A percentile compares a stretch with the other conserved stretches of the same genome.
phyloP scores from a whole-genome alignment of 2,329 filamentous ascomycete genomes.

The Dactylellina leptospora region DNA sequence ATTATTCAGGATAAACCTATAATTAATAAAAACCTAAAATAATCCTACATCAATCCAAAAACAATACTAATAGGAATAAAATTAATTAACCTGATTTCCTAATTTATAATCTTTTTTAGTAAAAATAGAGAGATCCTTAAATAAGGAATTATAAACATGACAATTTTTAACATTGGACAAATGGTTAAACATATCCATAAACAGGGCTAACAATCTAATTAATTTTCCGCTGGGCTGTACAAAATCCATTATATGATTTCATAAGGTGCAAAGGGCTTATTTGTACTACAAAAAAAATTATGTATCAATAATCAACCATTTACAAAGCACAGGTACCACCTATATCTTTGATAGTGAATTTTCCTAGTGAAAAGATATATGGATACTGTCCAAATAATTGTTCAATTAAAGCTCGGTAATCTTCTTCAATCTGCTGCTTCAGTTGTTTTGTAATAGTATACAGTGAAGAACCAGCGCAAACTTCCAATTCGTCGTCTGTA shows the following conservation, averaged over 20 bases:
- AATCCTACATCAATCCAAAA: not conserved
- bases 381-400: conserved; percentile 58
- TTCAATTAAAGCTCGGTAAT: conserved; percentile 58
- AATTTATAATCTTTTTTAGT: conserved; percentile 54
- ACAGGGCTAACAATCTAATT: conserved; percentile 57
- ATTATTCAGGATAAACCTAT: conserved; percentile 59
- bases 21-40: conserved; percentile 59
- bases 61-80: conserved; percentile 24
- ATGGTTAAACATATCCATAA: conserved; percentile 61
- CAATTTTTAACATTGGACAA: conserved; percentile 59
- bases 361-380: conserved; percentile 59
- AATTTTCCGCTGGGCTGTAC: conserved; percentile 13
- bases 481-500: conserved; percentile 59
- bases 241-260: conserved; percentile 60
- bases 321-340: conserved; percentile 53
- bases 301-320: conserved; percentile 2
- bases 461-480: conserved; percentile 59
- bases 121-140: conserved; percentile 59
- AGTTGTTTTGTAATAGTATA: conserved; percentile 59
- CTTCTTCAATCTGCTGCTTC: conserved; percentile 57
- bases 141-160: conserved; percentile 59
- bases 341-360: conserved; percentile 60
- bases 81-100: conserved; percentile 59
- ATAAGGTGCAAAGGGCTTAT: conserved; percentile 58
- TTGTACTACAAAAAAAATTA: conserved; percentile 59